A percentile compares a stretch with the other conserved stretches of the same genome.
Evolutionary conservation across 2,329 filamentous ascomycete genomes (phyloP).

Genomic region (Aspergillus ustus): DNA sequence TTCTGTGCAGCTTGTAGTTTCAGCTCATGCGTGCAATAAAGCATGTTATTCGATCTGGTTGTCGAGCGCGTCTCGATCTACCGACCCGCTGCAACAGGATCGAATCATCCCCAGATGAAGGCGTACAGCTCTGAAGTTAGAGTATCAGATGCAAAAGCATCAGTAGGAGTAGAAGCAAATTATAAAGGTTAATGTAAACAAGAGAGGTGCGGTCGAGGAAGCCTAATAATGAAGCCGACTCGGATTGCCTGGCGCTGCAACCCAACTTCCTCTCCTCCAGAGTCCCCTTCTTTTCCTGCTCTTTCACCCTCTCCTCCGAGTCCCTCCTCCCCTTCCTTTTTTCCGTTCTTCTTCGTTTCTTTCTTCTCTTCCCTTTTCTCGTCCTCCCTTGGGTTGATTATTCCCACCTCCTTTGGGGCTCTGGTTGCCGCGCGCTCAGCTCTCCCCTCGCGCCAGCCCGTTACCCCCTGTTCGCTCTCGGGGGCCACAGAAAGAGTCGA

Average conservation of each 20-base stretch:
- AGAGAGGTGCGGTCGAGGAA: not conserved
- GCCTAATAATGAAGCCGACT: not conserved
- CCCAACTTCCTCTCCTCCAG: constrained; percentile 10
- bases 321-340: constrained; percentile 11
- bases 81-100: not conserved
- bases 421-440: constrained; percentile 22
- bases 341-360: constrained; percentile 14
- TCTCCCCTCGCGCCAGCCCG: constrained; percentile 25
- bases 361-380: constrained; percentile 19
- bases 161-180: not conserved
- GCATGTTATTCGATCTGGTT: constrained; percentile 1
- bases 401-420: constrained; percentile 26
- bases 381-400: constrained; percentile 26
- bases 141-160: not conserved
- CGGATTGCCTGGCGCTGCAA: constrained; percentile 9
- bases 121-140: not conserved
- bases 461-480: constrained; percentile 33
- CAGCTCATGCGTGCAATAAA: constrained; percentile 1
- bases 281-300: constrained; percentile 8
- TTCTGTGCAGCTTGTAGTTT: constrained; percentile 7
- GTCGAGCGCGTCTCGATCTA: not conserved
- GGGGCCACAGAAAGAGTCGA: constrained; percentile 21
- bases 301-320: constrained; percentile 1
- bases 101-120: constrained; percentile 3
- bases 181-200: not conserved